A percentile compares a stretch with the other conserved stretches of the same genome.
These are phyloP conservation scores for Suillus paluster DNA, from an alignment of 768 basidiomycete species.

Conservation along the genomic window DNA sequence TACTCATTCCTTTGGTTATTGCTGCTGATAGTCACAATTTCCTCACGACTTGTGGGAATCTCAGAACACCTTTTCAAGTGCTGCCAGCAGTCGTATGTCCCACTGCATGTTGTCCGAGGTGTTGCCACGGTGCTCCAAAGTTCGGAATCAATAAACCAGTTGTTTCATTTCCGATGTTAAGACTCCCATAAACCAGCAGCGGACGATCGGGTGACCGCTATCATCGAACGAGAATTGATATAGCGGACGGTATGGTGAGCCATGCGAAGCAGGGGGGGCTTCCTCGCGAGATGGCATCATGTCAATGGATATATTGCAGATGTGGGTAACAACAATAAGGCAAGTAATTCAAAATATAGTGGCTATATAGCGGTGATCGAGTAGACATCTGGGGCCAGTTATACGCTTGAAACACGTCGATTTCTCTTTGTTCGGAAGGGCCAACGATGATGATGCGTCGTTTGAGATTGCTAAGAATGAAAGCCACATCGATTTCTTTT, in stretches of 20 bases:
- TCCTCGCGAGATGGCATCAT: neutral
- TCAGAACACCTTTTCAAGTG: neutral
- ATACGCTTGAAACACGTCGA: neutral
- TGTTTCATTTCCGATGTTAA: conserved; percentile 8
- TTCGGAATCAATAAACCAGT: conserved; percentile 7
- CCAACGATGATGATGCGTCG: neutral
- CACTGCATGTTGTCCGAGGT: neutral
- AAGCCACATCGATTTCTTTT: conserved; percentile 6
- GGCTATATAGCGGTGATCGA: neutral
- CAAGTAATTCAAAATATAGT: neutral
- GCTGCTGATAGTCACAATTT: neutral
- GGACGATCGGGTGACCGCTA: conserved; percentile 5
- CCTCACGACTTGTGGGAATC: too few relatives aligned
- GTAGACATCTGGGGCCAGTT: neutral
- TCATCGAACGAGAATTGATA: neutral
- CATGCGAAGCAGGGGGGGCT: neutral
- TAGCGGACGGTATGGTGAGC: neutral
- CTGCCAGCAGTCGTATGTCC: neutral
- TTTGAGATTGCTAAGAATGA: neutral
- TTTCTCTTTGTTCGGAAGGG: too few relatives aligned
- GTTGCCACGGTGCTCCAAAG: neutral
- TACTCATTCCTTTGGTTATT: neutral
- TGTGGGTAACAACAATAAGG: neutral
- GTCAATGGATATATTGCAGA: neutral
- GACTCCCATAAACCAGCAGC: neutral